Conservation (phyloP, 2,329 filamentous ascomycete species). For the Fusarium caatingaense region DNA sequence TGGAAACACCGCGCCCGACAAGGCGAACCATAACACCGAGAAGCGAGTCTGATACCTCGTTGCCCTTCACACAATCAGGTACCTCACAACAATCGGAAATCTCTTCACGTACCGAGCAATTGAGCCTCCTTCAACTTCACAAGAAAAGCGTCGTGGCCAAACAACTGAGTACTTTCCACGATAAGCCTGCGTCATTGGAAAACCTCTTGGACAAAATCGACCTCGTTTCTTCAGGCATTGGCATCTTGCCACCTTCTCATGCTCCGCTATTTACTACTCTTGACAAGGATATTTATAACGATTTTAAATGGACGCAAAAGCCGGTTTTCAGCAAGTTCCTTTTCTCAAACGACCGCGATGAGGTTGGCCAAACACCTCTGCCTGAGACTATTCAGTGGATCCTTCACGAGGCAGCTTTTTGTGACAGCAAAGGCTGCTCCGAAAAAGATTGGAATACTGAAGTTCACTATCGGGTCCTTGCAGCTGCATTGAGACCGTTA, state of each 20-base stretch:
- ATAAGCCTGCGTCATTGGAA: not conserved
- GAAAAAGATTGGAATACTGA: constrained; percentile 17
- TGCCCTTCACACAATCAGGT: not conserved
- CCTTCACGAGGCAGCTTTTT: constrained; percentile 15
- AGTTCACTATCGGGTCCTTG: constrained; percentile 21
- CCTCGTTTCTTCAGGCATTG: not conserved
- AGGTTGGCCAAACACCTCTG: constrained; percentile 4
- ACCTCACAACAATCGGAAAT: not conserved
- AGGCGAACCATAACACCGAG: constrained; percentile 9
- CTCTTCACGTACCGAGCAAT: constrained; percentile 1
- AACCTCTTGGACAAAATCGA: not conserved
- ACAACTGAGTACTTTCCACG: not conserved
- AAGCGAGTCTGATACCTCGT: constrained; percentile 16
- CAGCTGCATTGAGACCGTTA: constrained; percentile 11
- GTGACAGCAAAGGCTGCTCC: constrained; percentile 2
- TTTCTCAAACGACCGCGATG: constrained; percentile 2
- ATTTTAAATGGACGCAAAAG: constrained; percentile 18
- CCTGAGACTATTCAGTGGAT: constrained; percentile 9
- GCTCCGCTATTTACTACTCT: not conserved
- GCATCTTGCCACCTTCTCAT: not conserved
- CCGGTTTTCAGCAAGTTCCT: constrained; percentile 2
- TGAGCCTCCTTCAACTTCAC: not conserved
- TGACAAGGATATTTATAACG: not conserved
- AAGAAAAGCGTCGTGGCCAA: not conserved
- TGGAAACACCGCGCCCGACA: constrained; percentile 7